Evolutionary conservation across 2,329 filamentous ascomycete species (phyloP), one percentile per base, ranked within the genome.

Genomic region (Monosporascus sp.): DNA sequence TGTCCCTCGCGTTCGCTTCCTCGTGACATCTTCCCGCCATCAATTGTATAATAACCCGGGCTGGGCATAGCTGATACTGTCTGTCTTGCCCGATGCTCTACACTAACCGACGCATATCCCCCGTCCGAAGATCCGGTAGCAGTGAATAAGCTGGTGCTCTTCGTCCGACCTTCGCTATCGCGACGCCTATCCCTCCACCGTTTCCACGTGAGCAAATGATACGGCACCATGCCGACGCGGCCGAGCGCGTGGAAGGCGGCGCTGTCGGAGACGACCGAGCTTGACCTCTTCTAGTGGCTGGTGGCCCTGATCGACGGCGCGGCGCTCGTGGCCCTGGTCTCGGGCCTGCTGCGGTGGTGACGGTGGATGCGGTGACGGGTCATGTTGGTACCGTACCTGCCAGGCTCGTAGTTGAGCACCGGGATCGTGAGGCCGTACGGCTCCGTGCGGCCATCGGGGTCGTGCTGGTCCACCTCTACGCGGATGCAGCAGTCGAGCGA

Each of bases 351-450:
- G 39, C 59, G 59, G 45, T 60, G 53, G 36, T 64, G 61, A 14
- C 60, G 60, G 44, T 63, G 61, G 18, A 57, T 54, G 6, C 56
- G 48, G 39, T 58, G 60, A 20, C 63, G 52, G 27, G 58, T 57
- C 41, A 53, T 52, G 48, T 66, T 65, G 36, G 52, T 63, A 4
- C 59, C 55, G 36, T 60, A 68, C 58, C 65, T 68, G 5, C 63
- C 65, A 24, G 60, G 31, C 37, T 64, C 61, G 22, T 67, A 68
- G 36, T 62, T 55, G 43, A 97, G 76, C 25, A 81, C 75, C 14
- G 94, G 94, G n/a, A 99, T 85, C 2, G 90, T 86, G 48, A 99
- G 75, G 9, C 92, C 88, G 66, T 99, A 99, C 15, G 85, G 82
- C 56, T 86, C 79, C 0, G 94, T 97, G 59, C 81, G 83, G 38